phyloP scores from a whole-genome alignment of 148 eudicot species.

The Spergularia bocconei region DNA sequence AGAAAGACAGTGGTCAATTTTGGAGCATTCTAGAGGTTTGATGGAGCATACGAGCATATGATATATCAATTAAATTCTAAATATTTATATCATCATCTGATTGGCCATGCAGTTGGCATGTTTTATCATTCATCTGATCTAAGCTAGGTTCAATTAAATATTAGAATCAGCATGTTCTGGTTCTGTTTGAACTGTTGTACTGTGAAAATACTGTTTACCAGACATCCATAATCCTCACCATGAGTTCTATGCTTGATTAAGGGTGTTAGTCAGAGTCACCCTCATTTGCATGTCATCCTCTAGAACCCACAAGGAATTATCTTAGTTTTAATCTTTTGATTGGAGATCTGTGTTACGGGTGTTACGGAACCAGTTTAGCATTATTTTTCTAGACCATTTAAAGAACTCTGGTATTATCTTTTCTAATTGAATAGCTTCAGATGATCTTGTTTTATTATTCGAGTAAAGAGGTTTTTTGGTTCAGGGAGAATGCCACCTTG shows the following conservation, averaged over 20 bases:
- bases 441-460: background rate
- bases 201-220: no score
- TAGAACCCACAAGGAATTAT: no score
- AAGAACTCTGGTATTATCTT: background rate
- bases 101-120: background rate
- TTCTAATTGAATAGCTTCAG: background rate
- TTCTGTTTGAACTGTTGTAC: background rate
- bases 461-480: background rate
- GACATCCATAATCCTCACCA: no score
- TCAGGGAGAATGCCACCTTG: constrained; percentile 9
- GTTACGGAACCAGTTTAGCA: background rate
- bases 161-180: background rate
- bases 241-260: no score
- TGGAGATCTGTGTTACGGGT: no score
- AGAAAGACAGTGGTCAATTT: background rate
- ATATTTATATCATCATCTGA: background rate
- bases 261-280: no score
- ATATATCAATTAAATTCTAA: background rate
- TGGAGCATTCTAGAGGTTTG: background rate
- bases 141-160: background rate
- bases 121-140: background rate
- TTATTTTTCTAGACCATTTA: no score
- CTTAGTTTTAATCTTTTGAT: no score
- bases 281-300: no score
- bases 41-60: background rate